A percentile compares a stretch with the other conserved stretches of the same genome.
phyloP scores from a whole-genome alignment of 177 flowering plant genomes.

The Vitis hybrid region DNA sequence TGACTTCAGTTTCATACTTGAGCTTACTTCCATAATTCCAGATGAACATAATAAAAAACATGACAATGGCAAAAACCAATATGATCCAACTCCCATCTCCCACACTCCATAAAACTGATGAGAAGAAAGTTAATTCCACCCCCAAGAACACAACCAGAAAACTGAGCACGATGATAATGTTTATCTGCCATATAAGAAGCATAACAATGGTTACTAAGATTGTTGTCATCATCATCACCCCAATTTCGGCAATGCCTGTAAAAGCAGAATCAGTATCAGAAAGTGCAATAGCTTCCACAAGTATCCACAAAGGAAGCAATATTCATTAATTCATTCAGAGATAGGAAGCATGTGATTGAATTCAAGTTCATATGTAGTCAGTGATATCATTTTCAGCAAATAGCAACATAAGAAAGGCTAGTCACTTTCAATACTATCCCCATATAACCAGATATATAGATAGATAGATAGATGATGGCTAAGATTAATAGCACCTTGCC shows the following conservation, averaged over 20 bases:
- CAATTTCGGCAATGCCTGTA: conserved; percentile 95
- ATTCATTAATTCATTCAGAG: background rate
- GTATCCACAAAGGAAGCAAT: conserved; percentile 1
- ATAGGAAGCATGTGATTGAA: background rate
- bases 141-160: conserved; percentile 81
- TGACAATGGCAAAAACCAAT: conserved; percentile 71
- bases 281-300: background rate
- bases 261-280: conserved; percentile 16
- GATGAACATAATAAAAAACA: conserved; percentile 81
- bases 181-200: conserved; percentile 99
- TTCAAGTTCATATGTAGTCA: background rate
- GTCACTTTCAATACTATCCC: background rate
- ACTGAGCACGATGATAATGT: conserved; percentile 66
- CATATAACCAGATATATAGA: background rate
- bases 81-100: conserved; percentile 98
- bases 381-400: background rate
- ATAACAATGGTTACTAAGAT: conserved; percentile 85
- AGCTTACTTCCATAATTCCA: conserved; percentile 99
- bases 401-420: background rate
- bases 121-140: conserved; percentile 78
- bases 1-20: conserved; percentile 96
- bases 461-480: too few species aligned
- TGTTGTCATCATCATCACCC: conserved; percentile 97
- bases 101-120: conserved; percentile 83
- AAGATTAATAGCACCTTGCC: background rate